Evolutionary conservation across 192 early-diverging fungal genomes (phyloP).

Genomic region (Coemansia sp.): DNA sequence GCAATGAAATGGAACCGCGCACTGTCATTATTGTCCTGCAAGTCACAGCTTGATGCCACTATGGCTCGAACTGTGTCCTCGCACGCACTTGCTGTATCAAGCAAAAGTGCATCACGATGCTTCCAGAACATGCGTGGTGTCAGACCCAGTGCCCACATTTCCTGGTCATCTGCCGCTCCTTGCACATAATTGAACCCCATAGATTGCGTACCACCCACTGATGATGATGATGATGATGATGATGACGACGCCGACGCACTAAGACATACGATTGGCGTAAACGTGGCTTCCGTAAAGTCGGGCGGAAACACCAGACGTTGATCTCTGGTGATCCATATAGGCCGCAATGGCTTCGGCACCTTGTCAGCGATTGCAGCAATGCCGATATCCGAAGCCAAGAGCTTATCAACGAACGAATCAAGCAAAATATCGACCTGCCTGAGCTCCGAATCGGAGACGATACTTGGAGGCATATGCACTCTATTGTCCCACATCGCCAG

Average conservation of each 20-base stretch:
- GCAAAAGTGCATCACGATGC: slow-evolving; percentile 36
- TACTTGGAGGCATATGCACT: slow-evolving; percentile 63
- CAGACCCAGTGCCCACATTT: slow-evolving; percentile 77
- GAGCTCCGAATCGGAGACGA: slow-evolving; percentile 71
- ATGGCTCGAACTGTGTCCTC: not conserved
- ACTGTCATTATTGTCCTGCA: not conserved
- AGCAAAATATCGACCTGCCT: slow-evolving; percentile 64
- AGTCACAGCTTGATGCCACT: not conserved
- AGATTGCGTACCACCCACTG: slow-evolving; percentile 12
- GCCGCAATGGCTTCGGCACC: slow-evolving; percentile 69
- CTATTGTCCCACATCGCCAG: slow-evolving; percentile 55
- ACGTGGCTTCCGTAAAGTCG: slow-evolving; percentile 55
- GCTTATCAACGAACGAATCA: slow-evolving; percentile 56
- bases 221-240: slow-evolving; percentile 30
- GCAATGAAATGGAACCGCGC: slow-evolving; percentile 54
- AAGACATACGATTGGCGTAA: slow-evolving; percentile 76
- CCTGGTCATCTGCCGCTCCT: slow-evolving; percentile 88
- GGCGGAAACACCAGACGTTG: slow-evolving; percentile 44
- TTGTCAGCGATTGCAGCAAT: slow-evolving; percentile 16
- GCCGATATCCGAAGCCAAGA: slow-evolving; percentile 58
- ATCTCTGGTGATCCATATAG: slow-evolving; percentile 80
- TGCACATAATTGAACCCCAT: slow-evolving; percentile 77
- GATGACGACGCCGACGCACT: slow-evolving; percentile 60
- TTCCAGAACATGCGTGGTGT: slow-evolving; percentile 69
- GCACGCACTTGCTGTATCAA: not conserved